These are phyloP conservation scores for Aspergillus sp. DNA, from an alignment of 2,329 filamentous ascomycete species.

Conservation along the genomic window DNA sequence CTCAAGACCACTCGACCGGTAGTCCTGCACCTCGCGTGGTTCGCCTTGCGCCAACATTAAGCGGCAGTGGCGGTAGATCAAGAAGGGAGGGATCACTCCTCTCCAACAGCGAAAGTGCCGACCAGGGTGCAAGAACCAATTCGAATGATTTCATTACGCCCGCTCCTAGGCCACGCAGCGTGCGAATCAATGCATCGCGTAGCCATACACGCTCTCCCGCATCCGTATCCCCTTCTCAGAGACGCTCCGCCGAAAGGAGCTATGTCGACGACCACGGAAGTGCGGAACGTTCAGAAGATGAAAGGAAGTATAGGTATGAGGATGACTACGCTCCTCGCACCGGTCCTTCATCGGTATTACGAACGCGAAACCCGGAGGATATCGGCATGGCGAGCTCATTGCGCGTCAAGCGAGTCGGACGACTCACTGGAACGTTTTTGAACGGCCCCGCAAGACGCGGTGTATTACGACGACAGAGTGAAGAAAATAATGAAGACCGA, in stretches of 20 bases:
- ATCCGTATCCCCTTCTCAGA: conserved; percentile 40
- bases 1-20: conserved; percentile 41
- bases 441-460: conserved; percentile 78
- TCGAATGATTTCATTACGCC: conserved; percentile 49
- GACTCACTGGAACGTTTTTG: conserved; percentile 73
- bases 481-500: conserved; percentile 58
- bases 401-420: conserved; percentile 74
- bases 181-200: conserved; percentile 45
- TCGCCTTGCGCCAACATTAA: conserved; percentile 38
- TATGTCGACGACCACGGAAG: conserved; percentile 35
- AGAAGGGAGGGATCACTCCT: conserved; percentile 43
- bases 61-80: conserved; percentile 29
- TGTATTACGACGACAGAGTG: conserved; percentile 61
- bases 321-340: conserved; percentile 37
- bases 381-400: conserved; percentile 70
- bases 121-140: conserved; percentile 26
- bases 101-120: conserved; percentile 37
- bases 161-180: conserved; percentile 46
- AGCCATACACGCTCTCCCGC: conserved; percentile 45
- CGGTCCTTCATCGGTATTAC: conserved; percentile 40
- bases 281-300: conserved; percentile 37
- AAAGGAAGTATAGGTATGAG: conserved; percentile 32
- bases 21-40: conserved; percentile 47
- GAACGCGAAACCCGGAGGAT: conserved; percentile 60
- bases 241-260: conserved; percentile 33